These are phyloP conservation scores for Candida railenensis DNA, from an alignment of 805 yeast species.

Conservation along the genomic window DNA sequence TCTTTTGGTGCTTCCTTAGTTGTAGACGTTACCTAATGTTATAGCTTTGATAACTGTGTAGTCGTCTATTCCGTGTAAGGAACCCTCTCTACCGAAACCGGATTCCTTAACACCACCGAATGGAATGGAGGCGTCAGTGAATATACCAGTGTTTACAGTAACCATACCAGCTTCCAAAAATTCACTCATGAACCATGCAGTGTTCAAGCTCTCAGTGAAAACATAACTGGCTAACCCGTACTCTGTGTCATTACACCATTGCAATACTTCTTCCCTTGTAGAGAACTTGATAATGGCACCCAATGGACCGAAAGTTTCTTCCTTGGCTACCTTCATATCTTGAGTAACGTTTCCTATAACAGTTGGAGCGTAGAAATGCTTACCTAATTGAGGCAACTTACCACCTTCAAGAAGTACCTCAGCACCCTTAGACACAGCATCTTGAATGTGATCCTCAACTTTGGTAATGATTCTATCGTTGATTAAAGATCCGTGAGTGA, in stretches of 20 bases:
- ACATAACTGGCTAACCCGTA: constrained; percentile 63
- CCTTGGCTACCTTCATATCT: constrained; percentile 48
- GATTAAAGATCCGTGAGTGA: constrained; percentile 59
- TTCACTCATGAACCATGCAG: constrained; percentile 52
- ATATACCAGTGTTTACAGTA: constrained; percentile 57
- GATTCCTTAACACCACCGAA: constrained; percentile 79
- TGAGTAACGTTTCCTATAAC: constrained; percentile 51
- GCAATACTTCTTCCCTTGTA: constrained; percentile 52
- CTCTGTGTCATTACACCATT: constrained; percentile 52
- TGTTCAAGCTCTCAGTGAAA: constrained; percentile 51
- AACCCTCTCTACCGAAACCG: constrained; percentile 82
- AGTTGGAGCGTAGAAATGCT: constrained; percentile 54
- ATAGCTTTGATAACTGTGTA: constrained; percentile 58
- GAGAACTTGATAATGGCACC: constrained; percentile 57
- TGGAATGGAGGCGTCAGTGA: constrained; percentile 61
- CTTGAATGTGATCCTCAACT: constrained; percentile 52
- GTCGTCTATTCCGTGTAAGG: constrained; percentile 73
- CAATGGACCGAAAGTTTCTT: constrained; percentile 68
- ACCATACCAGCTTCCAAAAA: constrained; percentile 67
- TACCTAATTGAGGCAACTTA: constrained; percentile 47
- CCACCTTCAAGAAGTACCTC: constrained; percentile 52
- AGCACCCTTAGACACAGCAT: constrained; percentile 58
- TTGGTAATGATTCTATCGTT: constrained; percentile 50
- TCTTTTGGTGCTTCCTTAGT: background rate
- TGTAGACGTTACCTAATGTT: constrained; percentile 45